phyloP scores from a whole-genome alignment of 2,329 filamentous ascomycete genomes.

The Lithohypha guttulata region DNA sequence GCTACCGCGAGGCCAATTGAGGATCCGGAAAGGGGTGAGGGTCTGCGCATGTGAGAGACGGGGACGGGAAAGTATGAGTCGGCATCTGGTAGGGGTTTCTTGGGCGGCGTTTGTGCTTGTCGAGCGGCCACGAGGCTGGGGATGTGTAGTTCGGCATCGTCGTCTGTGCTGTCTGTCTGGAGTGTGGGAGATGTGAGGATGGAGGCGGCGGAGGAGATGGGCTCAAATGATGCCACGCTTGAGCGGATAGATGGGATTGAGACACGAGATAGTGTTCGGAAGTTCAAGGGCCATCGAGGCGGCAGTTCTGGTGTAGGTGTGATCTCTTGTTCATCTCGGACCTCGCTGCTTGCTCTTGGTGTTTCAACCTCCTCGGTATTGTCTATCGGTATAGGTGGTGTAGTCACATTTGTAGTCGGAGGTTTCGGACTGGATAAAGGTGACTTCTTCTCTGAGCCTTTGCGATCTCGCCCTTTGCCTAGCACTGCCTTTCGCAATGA shows the following conservation, averaged over 20 bases:
- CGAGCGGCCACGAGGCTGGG: slow-evolving; percentile 34
- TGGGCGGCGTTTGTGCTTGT: slow-evolving; percentile 26
- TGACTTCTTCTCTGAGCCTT: slow-evolving; percentile 38
- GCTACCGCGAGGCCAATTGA: slow-evolving; percentile 23
- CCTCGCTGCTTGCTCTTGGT: slow-evolving; percentile 15
- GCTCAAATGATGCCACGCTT: slow-evolving; percentile 27
- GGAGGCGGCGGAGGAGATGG: slow-evolving; percentile 25
- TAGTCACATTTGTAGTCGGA: neutral
- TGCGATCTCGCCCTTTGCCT: slow-evolving; percentile 58
- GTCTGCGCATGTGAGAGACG: slow-evolving; percentile 19
- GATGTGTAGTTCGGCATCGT: slow-evolving; percentile 66
- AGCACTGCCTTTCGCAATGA: slow-evolving; percentile 79
- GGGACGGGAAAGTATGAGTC: slow-evolving; percentile 9
- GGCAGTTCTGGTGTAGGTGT: slow-evolving; percentile 18
- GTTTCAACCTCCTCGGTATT: slow-evolving; percentile 17
- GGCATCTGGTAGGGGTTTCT: slow-evolving; percentile 1
- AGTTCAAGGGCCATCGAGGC: slow-evolving; percentile 21
- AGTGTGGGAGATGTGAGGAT: slow-evolving; percentile 43
- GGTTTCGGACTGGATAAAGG: slow-evolving; percentile 26
- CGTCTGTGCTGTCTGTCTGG: slow-evolving; percentile 65
- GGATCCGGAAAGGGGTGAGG: slow-evolving; percentile 14
- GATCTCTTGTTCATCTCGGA: slow-evolving; percentile 4
- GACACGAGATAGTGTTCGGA: slow-evolving; percentile 18
- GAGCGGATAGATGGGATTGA: slow-evolving; percentile 24
- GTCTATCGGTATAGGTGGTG: slow-evolving; percentile 8